Evolutionary conservation across 2,329 filamentous ascomycete species (phyloP).

Genomic region (Fusarium liriodendri): DNA sequence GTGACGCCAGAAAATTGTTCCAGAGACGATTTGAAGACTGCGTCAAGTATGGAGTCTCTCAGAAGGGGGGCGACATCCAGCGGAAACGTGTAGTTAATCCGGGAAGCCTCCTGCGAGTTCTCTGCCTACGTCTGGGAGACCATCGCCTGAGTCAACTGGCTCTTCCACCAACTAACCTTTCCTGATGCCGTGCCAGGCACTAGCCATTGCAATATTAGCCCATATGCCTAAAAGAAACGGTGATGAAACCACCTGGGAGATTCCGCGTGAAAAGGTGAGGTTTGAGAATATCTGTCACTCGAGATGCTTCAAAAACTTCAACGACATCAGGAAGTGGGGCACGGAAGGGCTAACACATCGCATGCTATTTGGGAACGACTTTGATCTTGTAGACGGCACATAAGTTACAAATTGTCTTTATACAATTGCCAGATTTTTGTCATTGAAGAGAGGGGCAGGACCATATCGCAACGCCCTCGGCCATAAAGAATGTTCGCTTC

Average conservation of each 20-base stretch:
- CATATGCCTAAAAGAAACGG: neutral
- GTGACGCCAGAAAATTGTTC: neutral
- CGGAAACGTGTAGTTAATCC: neutral
- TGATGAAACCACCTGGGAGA: no score
- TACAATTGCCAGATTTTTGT: neutral
- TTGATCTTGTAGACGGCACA: neutral
- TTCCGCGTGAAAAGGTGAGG: neutral
- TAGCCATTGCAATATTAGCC: neutral
- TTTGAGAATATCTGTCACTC: neutral
- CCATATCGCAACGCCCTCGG: neutral
- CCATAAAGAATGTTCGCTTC: slow-evolving; percentile 23
- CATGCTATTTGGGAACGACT: neutral
- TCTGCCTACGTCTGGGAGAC: neutral
- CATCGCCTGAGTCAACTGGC: neutral
- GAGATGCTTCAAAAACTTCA: neutral
- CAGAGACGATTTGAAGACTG: neutral
- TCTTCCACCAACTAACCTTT: neutral
- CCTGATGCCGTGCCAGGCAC: neutral
- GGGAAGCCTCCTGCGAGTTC: neutral
- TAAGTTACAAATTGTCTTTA: neutral
- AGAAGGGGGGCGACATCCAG: neutral
- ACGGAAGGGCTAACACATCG: neutral
- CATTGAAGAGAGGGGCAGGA: slow-evolving; percentile 1
- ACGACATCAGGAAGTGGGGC: neutral
- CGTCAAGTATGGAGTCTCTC: neutral